Percentiles rank a stretch among this genome's conserved stretches.
Evolutionary conservation across 306 rosid species (phyloP).

Genomic region (Dryas octopetala): DNA sequence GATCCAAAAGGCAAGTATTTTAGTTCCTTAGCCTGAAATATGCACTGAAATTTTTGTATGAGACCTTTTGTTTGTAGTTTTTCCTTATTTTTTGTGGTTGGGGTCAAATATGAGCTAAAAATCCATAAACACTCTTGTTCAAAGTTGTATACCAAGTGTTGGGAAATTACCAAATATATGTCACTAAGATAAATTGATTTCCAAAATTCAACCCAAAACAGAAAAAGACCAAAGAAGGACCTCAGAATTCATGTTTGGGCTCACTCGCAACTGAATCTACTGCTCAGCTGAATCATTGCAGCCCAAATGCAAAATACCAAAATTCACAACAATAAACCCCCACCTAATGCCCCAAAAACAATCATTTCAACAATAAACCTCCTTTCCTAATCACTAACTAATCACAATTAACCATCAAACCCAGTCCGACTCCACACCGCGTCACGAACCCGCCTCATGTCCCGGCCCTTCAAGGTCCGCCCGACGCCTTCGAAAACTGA

Average conservation of each 20-base stretch:
- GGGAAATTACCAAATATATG: neutral
- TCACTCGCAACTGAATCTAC: conserved; percentile 33
- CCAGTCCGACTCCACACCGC: conserved; percentile 99
- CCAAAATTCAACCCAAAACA: conserved; percentile 10
- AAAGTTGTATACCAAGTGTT: too few relatives aligned
- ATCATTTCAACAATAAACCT: neutral
- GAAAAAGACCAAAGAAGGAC: neutral
- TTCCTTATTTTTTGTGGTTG: too few relatives aligned
- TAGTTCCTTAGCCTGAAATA: too few relatives aligned
- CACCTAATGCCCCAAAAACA: neutral
- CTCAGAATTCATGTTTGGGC: conserved; percentile 25
- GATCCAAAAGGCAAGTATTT: too few relatives aligned
- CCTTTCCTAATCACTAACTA: neutral
- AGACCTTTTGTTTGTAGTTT: too few relatives aligned
- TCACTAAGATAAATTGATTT: conserved; percentile 10
- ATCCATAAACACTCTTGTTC: too few relatives aligned
- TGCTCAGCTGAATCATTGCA: conserved; percentile 14
- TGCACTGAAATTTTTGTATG: too few relatives aligned
- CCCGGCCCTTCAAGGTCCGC: conserved; percentile 90
- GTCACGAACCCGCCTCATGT: conserved; percentile 88
- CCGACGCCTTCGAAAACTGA: conserved; percentile 96
- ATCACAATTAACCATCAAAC: conserved; percentile 56
- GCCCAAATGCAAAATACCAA: conserved; percentile 1
- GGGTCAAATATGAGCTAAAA: too few relatives aligned
- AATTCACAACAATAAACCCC: neutral